Evolutionary conservation across 2,329 filamentous ascomycete species (phyloP), one percentile per base, ranked within the genome.

Genomic region (Didymella exigua): DNA sequence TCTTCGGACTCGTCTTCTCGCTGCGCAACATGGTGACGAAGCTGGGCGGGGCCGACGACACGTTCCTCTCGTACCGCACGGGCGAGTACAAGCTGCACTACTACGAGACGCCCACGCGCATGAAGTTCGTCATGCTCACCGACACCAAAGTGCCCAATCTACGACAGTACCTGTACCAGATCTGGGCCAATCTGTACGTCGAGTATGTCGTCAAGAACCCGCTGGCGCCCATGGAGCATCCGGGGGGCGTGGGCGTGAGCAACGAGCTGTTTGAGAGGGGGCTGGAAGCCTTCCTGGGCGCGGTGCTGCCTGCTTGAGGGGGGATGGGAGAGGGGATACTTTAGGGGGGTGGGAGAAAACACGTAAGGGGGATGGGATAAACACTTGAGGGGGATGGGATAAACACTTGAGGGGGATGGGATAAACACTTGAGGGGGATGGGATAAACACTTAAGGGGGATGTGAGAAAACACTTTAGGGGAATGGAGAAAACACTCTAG

Each of bases 21-120:
- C 82, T 99, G 67, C 89, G 95, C 68, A 97, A 97, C 78, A 96
- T 99, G 89, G 91, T 90, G 59, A 90, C 91, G 76, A 96, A 97
- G 81, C 85, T 99, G 42, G 93, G 93, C 70, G 93, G 93, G 62
- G 87, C 91, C 49, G 92, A 97, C 75, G 93, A 97, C 79, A 85
- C 81, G 73, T 99, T 99, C 76, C 89, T 99, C 66, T 91, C 89
- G 65, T 99, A 90, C 78, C 89, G 91, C 66, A 99, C 95, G 48
- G 90, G 84, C 65, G 89, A 96, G 77, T 99, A 99, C 83, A 97
- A 97, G 79, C 85, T 99, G 67, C 95, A 99, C 79, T 99, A 96
- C 81, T 99, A 97, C 82, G 95, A 99, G 81, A 98, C 95, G 11
- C 92, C 93, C 1, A 95, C 92, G 47, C 96, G 91, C 75, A 87